Evolutionary conservation across 495 filamentous ascomycete genomes (phyloP).

Genomic region (Amphirosellinia nigrospora): DNA sequence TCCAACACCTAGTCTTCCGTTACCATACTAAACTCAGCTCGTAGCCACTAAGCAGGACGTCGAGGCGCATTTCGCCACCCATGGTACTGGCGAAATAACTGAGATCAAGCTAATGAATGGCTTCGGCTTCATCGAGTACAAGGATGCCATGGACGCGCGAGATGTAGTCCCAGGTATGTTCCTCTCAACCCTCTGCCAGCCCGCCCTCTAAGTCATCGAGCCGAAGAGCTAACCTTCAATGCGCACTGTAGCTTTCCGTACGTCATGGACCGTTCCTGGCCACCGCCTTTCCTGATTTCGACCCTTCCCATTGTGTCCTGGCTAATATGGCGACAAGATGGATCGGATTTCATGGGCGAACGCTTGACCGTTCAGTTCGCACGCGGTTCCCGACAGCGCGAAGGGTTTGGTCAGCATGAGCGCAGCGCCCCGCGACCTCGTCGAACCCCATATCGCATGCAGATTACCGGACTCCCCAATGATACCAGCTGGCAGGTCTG

Average conservation of each 20-base stretch:
- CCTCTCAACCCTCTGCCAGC: conserved; percentile 17
- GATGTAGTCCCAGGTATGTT: conserved; percentile 94
- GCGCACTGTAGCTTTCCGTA: conserved; percentile 60
- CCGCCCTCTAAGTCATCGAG: conserved; percentile 24
- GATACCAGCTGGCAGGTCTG: conserved; percentile 99
- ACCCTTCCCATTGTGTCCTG: conserved; percentile 38
- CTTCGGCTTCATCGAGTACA: conserved; percentile 99
- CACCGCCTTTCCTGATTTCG: conserved; percentile 35
- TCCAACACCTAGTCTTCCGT: background rate
- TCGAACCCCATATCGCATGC: conserved; percentile 94
- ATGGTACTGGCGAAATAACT: conserved; percentile 95
- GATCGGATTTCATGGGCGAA: conserved; percentile 96
- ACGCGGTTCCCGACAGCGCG: conserved; percentile 87
- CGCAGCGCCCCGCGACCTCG: conserved; percentile 87
- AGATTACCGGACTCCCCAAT: conserved; percentile 92
- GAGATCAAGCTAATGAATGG: conserved; percentile 99
- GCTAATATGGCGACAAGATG: conserved; percentile 70
- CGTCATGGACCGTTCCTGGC: conserved; percentile 47
- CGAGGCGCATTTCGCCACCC: conserved; percentile 91
- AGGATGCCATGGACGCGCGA: conserved; percentile 94
- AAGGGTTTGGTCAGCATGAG: conserved; percentile 65
- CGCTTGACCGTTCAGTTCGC: conserved; percentile 97
- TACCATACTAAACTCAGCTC: conserved; percentile 34
- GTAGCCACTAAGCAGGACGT: conserved; percentile 95
- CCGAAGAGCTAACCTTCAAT: conserved; percentile 38